Conservation (phyloP, 495 filamentous ascomycete species). For the Penicillium samsonianum region DNA sequence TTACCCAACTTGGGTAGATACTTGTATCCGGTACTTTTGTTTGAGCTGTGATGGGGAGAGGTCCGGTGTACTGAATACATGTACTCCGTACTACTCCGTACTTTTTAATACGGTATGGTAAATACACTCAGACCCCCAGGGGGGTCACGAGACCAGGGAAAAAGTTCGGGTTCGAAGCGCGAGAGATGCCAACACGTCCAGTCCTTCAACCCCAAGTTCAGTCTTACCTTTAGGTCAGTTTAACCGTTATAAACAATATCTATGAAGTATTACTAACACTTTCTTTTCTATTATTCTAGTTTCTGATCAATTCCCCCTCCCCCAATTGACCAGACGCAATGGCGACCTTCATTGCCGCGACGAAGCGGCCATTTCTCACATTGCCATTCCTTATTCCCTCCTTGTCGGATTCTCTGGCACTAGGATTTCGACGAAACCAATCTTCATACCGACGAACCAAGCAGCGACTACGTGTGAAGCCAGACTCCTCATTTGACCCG, state of each 20-base stretch:
- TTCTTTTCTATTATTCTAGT: not conserved
- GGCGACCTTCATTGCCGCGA: slow-evolving; percentile 33
- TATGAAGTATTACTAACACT: slow-evolving; percentile 1
- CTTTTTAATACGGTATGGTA: not conserved
- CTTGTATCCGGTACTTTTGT: not conserved
- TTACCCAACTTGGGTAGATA: not conserved
- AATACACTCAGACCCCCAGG: slow-evolving; percentile 4
- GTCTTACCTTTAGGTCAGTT: slow-evolving; percentile 10
- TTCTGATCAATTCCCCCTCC: slow-evolving; percentile 2
- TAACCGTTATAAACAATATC: not conserved
- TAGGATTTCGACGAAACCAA: slow-evolving; percentile 56
- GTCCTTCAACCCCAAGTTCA: slow-evolving; percentile 8
- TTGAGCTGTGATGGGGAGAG: not conserved
- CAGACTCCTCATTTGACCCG: slow-evolving; percentile 67
- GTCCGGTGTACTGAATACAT: too few species aligned
- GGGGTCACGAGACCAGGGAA: slow-evolving; percentile 30
- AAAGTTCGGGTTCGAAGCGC: slow-evolving; percentile 26
- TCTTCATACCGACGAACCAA: slow-evolving; percentile 70
- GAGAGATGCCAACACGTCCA: slow-evolving; percentile 17
- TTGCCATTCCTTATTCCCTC: slow-evolving; percentile 45
- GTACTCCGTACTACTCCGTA: too few species aligned
- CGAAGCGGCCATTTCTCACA: slow-evolving; percentile 44
- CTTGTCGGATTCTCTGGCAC: slow-evolving; percentile 36
- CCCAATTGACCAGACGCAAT: slow-evolving; percentile 26
- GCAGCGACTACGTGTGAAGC: slow-evolving; percentile 70